These are phyloP conservation scores for Aspergillus persii DNA, from an alignment of 2,329 filamentous ascomycete species.

Conservation along the genomic window DNA sequence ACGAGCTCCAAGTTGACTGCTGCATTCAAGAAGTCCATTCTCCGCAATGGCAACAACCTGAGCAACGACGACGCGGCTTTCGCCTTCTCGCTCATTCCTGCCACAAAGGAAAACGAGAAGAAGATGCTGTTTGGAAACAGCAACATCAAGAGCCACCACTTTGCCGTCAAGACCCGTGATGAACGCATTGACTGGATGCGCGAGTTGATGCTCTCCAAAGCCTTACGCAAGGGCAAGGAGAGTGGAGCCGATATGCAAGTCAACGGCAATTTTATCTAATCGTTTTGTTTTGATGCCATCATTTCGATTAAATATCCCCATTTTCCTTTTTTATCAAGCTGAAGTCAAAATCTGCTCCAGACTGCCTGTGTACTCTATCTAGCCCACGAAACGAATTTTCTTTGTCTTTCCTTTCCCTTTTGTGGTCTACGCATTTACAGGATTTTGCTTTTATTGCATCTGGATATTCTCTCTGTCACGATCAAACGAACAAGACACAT, in stretches of 20 bases:
- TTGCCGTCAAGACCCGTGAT: constrained; percentile 81
- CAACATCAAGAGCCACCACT: constrained; percentile 88
- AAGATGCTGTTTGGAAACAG: constrained; percentile 44
- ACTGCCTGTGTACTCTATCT: constrained; percentile 4
- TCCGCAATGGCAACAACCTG: constrained; percentile 34
- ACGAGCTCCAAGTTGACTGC: constrained; percentile 78
- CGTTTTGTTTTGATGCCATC: background rate
- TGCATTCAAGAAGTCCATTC: constrained; percentile 66
- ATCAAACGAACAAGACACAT: constrained; percentile 7
- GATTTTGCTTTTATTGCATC: background rate
- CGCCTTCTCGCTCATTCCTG: constrained; percentile 43
- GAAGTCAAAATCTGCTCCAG: background rate
- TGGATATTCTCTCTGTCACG: constrained; percentile 6
- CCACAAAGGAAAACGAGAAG: constrained; percentile 43
- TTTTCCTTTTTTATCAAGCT: background rate
- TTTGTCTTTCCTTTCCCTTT: too few relatives aligned
- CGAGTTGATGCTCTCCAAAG: constrained; percentile 47
- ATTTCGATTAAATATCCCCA: background rate
- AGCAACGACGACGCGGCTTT: constrained; percentile 33
- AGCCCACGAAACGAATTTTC: background rate
- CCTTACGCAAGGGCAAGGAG: constrained; percentile 33
- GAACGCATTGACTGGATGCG: constrained; percentile 87
- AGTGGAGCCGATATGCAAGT: constrained; percentile 26
- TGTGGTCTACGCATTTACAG: background rate
- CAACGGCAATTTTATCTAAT: constrained; percentile 33